A percentile compares a stretch with the other conserved stretches of the same genome.
Evolutionary conservation across 2,329 filamentous ascomycete genomes (phyloP).

Genomic region (Metarhizium anisopliae): DNA sequence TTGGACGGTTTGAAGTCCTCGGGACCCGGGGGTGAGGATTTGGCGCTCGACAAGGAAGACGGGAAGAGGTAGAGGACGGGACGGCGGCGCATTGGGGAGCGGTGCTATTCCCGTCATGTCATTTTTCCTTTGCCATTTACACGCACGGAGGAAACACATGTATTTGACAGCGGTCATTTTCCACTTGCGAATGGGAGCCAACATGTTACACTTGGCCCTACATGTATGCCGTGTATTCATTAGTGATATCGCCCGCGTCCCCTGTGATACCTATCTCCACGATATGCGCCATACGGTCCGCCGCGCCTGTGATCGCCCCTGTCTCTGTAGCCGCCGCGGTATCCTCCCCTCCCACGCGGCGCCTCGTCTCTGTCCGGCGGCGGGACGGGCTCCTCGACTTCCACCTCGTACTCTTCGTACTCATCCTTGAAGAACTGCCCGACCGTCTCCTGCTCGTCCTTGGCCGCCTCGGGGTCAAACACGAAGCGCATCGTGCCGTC

Average conservation of each 20-base stretch:
- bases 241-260: slow-evolving; percentile 24
- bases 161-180: no score
- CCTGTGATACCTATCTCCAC: slow-evolving; percentile 24
- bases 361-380: slow-evolving; percentile 12
- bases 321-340: slow-evolving; percentile 17
- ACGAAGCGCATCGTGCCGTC: slow-evolving; percentile 84
- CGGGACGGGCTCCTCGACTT: slow-evolving; percentile 58
- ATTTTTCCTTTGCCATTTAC: no score
- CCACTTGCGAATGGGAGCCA: no score
- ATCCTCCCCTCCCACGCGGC: slow-evolving; percentile 7
- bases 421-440: slow-evolving; percentile 62
- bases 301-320: slow-evolving; percentile 23
- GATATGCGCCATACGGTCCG: slow-evolving; percentile 24
- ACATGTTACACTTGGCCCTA: no score
- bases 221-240: not conserved
- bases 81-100: not conserved
- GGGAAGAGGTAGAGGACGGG: not conserved
- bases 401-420: slow-evolving; percentile 68
- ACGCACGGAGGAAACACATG: no score
- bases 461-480: slow-evolving; percentile 69
- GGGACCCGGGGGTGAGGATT: slow-evolving; percentile 26
- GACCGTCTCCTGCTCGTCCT: slow-evolving; percentile 60
- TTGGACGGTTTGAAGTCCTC: slow-evolving; percentile 26
- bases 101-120: no score
- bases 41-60: slow-evolving; percentile 9